A percentile compares a stretch with the other conserved stretches of the same genome.
Evolutionary conservation across 2,329 filamentous ascomycete genomes (phyloP).

Genomic region (Chaetomiaceae sp.): DNA sequence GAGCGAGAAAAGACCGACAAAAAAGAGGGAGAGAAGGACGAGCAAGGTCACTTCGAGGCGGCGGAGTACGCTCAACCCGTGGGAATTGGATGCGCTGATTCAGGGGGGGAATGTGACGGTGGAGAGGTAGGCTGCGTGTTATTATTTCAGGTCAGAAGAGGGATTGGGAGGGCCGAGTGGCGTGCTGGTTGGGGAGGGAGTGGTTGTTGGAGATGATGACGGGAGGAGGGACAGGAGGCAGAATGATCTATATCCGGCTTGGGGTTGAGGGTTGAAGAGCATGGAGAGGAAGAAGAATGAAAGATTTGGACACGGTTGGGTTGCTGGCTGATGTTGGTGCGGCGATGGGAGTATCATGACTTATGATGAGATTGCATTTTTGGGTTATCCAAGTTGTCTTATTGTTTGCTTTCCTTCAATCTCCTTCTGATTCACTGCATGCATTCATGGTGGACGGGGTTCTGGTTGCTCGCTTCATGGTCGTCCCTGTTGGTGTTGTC

Average conservation of each 20-base stretch:
- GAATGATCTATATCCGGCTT: too few species aligned
- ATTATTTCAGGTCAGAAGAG: conserved; percentile 33
- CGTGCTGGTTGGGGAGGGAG: too few species aligned
- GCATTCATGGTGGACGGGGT: not conserved
- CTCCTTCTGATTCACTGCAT: not conserved
- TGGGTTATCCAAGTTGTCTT: not conserved
- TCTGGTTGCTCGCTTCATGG: too few species aligned
- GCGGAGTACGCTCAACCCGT: conserved; percentile 70
- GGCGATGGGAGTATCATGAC: not conserved
- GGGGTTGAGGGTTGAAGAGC: too few species aligned
- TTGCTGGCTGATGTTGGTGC: not conserved
- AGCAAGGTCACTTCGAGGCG: conserved; percentile 58
- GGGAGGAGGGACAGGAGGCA: too few species aligned
- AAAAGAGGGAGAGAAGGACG: conserved; percentile 47
- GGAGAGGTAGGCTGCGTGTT: conserved; percentile 5
- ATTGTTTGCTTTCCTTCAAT: not conserved
- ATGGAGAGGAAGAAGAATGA: too few species aligned
- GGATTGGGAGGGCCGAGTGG: too few species aligned
- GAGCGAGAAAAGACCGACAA: not conserved
- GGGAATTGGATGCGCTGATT: conserved; percentile 67
- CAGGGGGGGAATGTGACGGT: conserved; percentile 21
- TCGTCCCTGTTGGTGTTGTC: too few species aligned
- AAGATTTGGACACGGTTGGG: too few species aligned
- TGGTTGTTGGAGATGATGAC: too few species aligned
- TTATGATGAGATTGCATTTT: conserved; percentile 9